Conservation (phyloP, 2,329 filamentous ascomycete genomes). For the Balansia obtecta region DNA sequence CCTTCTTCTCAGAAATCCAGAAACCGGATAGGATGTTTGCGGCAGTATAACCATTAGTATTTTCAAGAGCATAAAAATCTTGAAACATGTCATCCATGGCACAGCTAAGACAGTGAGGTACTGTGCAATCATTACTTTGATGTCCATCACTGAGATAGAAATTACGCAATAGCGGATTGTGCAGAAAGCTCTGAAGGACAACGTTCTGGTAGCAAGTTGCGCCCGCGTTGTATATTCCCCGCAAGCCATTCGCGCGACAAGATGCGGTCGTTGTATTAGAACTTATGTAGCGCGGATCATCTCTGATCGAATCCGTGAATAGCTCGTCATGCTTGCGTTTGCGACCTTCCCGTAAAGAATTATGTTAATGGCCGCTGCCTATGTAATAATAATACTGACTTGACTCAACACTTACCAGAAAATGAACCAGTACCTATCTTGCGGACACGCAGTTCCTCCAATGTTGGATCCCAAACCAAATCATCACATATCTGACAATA, state of each 20-base stretch:
- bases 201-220: conserved; percentile 98
- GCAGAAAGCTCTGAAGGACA: conserved; percentile 82
- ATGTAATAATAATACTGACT: neutral
- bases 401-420: conserved; percentile 34
- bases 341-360: conserved; percentile 31
- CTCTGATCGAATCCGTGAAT: conserved; percentile 49
- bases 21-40: conserved; percentile 80
- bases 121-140: conserved; percentile 58
- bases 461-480: conserved; percentile 68
- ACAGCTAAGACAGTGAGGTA: conserved; percentile 52
- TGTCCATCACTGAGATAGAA: conserved; percentile 91
- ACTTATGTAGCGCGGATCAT: conserved; percentile 65
- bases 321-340: conserved; percentile 69
- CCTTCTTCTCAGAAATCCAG: conserved; percentile 71
- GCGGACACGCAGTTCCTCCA: conserved; percentile 61
- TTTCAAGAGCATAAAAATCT: conserved; percentile 59
- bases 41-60: conserved; percentile 80
- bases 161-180: conserved; percentile 83
- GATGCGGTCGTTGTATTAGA: conserved; percentile 68
- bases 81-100: conserved; percentile 65
- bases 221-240: conserved; percentile 95
- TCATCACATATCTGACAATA: conserved; percentile 77
- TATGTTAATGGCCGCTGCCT: neutral
- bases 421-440: conserved; percentile 57
- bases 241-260: conserved; percentile 75